Conservation (phyloP, 371 early-diverging fungal genomes). For the Rhizopus microsporus region DNA sequence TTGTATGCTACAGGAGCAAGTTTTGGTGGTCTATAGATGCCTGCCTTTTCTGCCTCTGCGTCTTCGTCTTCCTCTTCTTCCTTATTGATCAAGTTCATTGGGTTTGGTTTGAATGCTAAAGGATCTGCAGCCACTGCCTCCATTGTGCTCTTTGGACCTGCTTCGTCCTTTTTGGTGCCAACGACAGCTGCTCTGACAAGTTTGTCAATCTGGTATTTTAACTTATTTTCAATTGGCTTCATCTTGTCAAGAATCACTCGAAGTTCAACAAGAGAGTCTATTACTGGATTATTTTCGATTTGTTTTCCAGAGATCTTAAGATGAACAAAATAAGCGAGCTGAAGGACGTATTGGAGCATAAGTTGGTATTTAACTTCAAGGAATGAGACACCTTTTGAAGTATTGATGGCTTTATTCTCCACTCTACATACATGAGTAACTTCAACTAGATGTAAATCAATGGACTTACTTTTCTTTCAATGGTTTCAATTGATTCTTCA, state of each 20-base stretch:
- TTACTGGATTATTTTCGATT: slow-evolving; percentile 64
- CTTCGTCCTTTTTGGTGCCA: slow-evolving; percentile 34
- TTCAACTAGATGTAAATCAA: background rate
- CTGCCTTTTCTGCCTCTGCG: slow-evolving; percentile 16
- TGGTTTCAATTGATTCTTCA: slow-evolving; percentile 55
- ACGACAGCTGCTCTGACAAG: slow-evolving; percentile 77
- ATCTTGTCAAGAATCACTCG: slow-evolving; percentile 89
- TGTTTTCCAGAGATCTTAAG: slow-evolving; percentile 76
- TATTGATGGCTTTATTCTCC: slow-evolving; percentile 61
- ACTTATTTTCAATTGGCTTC: slow-evolving; percentile 89
- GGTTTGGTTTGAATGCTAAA: slow-evolving; percentile 88
- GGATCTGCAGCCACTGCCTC: slow-evolving; percentile 65
- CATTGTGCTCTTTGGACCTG: slow-evolving; percentile 20
- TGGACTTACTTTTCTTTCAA: slow-evolving; percentile 51
- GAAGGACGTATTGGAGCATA: slow-evolving; percentile 84
- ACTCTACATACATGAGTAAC: slow-evolving; percentile 31
- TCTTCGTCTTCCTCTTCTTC: slow-evolving; percentile 45
- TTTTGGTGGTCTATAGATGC: slow-evolving; percentile 85
- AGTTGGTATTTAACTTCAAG: slow-evolving; percentile 86
- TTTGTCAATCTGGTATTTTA: slow-evolving; percentile 97
- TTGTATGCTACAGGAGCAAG: slow-evolving; percentile 88
- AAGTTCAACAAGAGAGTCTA: slow-evolving; percentile 75
- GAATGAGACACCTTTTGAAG: slow-evolving; percentile 79
- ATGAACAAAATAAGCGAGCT: slow-evolving; percentile 73
- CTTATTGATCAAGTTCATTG: slow-evolving; percentile 60